Evolutionary conservation across 2,329 filamentous ascomycete genomes (phyloP).

Genomic region (Aspergillus chevalieri): DNA sequence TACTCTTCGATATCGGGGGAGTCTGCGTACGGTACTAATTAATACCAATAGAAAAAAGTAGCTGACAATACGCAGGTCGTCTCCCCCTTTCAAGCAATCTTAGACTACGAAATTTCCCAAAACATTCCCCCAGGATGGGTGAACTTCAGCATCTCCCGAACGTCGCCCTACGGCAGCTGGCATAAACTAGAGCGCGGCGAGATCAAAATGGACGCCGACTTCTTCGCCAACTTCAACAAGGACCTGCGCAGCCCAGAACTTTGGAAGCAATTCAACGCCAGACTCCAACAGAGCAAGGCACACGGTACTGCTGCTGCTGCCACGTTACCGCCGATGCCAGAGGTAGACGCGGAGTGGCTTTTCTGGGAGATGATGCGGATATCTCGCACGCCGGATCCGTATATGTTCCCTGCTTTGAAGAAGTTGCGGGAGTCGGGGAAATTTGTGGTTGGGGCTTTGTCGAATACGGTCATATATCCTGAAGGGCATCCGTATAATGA

Average conservation of each 20-base stretch:
- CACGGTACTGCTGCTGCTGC: conserved; percentile 6
- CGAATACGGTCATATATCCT: conserved; percentile 86
- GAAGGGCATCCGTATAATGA: conserved; percentile 62
- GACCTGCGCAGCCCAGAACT: conserved; percentile 63
- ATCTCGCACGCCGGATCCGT: conserved; percentile 67
- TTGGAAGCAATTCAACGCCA: conserved; percentile 59
- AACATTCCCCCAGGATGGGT: conserved; percentile 82
- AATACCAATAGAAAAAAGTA: neutral
- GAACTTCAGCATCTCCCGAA: conserved; percentile 79
- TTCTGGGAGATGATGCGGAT: conserved; percentile 88
- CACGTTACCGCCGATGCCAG: conserved; percentile 58
- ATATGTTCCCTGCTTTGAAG: conserved; percentile 78
- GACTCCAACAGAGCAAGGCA: conserved; percentile 24
- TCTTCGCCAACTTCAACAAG: conserved; percentile 67
- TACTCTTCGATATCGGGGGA: conserved; percentile 93
- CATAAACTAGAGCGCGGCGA: conserved; percentile 81
- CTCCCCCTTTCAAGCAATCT: conserved; percentile 87
- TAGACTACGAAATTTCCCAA: conserved; percentile 75
- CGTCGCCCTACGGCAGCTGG: conserved; percentile 76
- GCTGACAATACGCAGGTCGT: conserved; percentile 55
- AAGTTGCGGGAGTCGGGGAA: conserved; percentile 58
- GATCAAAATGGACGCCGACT: conserved; percentile 65
- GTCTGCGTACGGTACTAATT: conserved; percentile 70
- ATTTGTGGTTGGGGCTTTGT: conserved; percentile 74
- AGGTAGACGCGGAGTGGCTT: conserved; percentile 68